These are phyloP conservation scores for Alternaria sp. DNA, from an alignment of 2,329 filamentous ascomycete genomes.

Conservation along the genomic window DNA sequence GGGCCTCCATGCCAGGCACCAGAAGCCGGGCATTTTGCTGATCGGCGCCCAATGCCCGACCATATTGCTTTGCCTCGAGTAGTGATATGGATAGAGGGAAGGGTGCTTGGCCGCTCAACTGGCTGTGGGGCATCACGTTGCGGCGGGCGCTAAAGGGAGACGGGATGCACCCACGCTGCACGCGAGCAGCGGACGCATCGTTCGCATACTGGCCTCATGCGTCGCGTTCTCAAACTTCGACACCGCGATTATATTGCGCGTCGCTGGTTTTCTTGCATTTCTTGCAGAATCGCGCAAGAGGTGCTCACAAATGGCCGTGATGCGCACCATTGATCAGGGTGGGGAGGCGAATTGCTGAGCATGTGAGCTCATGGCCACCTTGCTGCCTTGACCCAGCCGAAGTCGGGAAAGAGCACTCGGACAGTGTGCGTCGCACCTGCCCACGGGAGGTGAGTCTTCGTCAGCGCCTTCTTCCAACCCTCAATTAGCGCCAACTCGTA, in stretches of 20 bases:
- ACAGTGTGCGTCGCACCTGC: neutral
- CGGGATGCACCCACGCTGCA: constrained; percentile 21
- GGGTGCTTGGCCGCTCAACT: constrained; percentile 26
- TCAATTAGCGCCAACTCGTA: neutral
- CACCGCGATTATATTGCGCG: constrained; percentile 2
- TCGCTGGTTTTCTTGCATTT: constrained; percentile 1
- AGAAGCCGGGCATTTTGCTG: constrained; percentile 26
- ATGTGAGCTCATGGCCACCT: constrained; percentile 23
- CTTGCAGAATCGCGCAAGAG: constrained; percentile 11
- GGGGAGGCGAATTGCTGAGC: constrained; percentile 12
- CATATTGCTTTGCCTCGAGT: constrained; percentile 23
- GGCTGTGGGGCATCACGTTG: constrained; percentile 20
- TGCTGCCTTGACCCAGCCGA: constrained; percentile 33
- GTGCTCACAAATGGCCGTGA: neutral
- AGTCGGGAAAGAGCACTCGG: constrained; percentile 19
- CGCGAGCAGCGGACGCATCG: constrained; percentile 17
- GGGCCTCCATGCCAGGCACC: constrained; percentile 26
- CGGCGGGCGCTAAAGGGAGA: constrained; percentile 24
- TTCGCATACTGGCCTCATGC: constrained; percentile 21
- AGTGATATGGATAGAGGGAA: constrained; percentile 19
- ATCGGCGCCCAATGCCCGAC: constrained; percentile 34
- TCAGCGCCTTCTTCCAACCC: constrained; percentile 5
- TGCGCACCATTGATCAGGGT: neutral
- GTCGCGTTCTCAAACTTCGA: constrained; percentile 10
- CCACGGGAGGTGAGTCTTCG: neutral